Conservation (phyloP, 129 eudicot species). For the Erigeron canadensis region DNA sequence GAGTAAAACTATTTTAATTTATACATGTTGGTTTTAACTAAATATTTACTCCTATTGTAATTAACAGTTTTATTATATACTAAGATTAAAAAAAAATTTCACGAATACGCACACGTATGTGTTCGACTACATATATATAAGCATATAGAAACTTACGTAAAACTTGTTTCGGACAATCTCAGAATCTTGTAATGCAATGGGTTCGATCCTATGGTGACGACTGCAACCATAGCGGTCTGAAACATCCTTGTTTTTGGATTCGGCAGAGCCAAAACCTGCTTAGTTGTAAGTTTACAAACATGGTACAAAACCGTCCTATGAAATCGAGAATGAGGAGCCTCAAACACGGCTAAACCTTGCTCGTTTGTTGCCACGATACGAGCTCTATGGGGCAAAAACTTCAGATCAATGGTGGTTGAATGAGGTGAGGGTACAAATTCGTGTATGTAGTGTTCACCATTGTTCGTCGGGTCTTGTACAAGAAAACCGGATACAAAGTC, state of each 20-base stretch:
- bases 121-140: neutral
- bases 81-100: too few species aligned
- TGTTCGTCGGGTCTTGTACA: neutral
- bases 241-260: slow-evolving; percentile 4
- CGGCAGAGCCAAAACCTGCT: slow-evolving; percentile 22
- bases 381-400: neutral
- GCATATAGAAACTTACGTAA: neutral
- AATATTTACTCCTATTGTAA: too few species aligned
- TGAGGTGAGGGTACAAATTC: slow-evolving; percentile 23
- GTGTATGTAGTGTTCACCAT: neutral
- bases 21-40: too few species aligned
- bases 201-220: slow-evolving; percentile 3
- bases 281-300: slow-evolving; percentile 30
- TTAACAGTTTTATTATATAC: too few species aligned
- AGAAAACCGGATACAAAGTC: slow-evolving; percentile 20
- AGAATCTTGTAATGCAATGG: slow-evolving; percentile 29
- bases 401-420: slow-evolving; percentile 12
- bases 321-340: neutral
- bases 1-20: too few species aligned
- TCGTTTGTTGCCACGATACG: slow-evolving; percentile 13
- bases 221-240: neutral
- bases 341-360: slow-evolving; percentile 22
- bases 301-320: neutral
- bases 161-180: neutral
- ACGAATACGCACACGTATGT: too few species aligned